A percentile compares a stretch with the other conserved stretches of the same genome.
Evolutionary conservation across 192 early-diverging fungal genomes (phyloP).

Genomic region (Rhizophagus clarus): DNA sequence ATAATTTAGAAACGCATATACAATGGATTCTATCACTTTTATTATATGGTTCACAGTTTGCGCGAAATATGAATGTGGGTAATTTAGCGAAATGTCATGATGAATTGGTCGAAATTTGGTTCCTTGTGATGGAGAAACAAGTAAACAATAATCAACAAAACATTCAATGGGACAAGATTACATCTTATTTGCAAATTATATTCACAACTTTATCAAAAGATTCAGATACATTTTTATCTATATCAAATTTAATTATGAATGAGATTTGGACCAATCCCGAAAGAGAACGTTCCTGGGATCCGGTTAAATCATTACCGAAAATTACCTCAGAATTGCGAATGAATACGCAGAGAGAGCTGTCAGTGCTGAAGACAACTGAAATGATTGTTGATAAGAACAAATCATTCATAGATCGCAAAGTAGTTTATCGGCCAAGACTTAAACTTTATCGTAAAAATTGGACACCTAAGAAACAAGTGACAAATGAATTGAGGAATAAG

Average conservation of each 20-base stretch:
- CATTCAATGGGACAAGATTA: slow-evolving; percentile 2
- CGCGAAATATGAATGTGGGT: neutral
- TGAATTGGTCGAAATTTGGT: slow-evolving; percentile 10
- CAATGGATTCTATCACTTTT: slow-evolving; percentile 6
- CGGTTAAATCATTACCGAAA: neutral
- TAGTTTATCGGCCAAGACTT: neutral
- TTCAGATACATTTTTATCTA: neutral
- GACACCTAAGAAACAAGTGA: neutral
- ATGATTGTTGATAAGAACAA: neutral
- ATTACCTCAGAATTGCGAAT: neutral
- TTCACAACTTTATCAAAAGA: neutral
- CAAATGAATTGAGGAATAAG: neutral
- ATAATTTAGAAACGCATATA: neutral
- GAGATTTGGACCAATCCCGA: neutral
- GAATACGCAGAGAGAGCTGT: neutral
- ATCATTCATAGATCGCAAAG: neutral
- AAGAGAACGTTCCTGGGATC: neutral
- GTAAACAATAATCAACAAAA: neutral
- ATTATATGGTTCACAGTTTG: neutral
- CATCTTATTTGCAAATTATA: slow-evolving; percentile 13
- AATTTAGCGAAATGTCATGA: neutral
- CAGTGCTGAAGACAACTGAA: neutral
- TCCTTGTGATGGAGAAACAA: neutral
- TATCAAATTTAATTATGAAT: neutral
- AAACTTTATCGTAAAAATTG: slow-evolving; percentile 6